phyloP scores from a whole-genome alignment of 1,284 basidiomycete species.

The Sporisorium scitamineum region DNA sequence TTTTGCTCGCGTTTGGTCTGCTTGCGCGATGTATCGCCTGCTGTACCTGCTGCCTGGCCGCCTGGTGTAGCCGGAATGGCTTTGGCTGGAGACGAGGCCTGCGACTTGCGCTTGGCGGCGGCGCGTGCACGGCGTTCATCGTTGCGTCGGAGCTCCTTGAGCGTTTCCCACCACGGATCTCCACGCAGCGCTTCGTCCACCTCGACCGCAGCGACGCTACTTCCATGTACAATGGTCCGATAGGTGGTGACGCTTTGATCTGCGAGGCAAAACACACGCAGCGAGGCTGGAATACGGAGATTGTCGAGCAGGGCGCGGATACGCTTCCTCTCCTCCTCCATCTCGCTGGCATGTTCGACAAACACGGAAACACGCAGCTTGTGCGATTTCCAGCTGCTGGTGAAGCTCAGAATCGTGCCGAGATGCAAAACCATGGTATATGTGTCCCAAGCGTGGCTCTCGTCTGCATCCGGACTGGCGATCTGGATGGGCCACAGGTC shows the following conservation, averaged over 20 bases:
- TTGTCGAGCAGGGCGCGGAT: conserved; percentile 66
- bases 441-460: conserved; percentile 66
- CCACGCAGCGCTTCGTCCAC: conserved; percentile 55
- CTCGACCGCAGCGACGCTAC: conserved; percentile 42
- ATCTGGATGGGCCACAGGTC: conserved; percentile 69
- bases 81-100: conserved; percentile 42
- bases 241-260: conserved; percentile 59
- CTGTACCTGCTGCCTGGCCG: not conserved
- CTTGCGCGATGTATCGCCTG: conserved; percentile 26
- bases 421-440: conserved; percentile 69
- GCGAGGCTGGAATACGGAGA: conserved; percentile 64
- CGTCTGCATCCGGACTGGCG: conserved; percentile 56
- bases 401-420: conserved; percentile 67
- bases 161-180: conserved; percentile 67
- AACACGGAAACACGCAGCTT: conserved; percentile 67
- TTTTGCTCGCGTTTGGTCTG: conserved; percentile 56
- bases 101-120: conserved; percentile 50
- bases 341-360: conserved; percentile 64
- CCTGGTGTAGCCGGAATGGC: conserved; percentile 20
- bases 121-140: conserved; percentile 54
- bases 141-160: conserved; percentile 62
- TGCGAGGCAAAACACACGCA: conserved; percentile 66
- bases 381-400: conserved; percentile 66
- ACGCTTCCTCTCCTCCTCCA: conserved; percentile 60
- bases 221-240: conserved; percentile 63